Percentiles rank a stretch among this genome's conserved stretches.
Evolutionary conservation across 768 basidiomycete genomes (phyloP).

Genomic region (Kwoniella dejecticola): DNA sequence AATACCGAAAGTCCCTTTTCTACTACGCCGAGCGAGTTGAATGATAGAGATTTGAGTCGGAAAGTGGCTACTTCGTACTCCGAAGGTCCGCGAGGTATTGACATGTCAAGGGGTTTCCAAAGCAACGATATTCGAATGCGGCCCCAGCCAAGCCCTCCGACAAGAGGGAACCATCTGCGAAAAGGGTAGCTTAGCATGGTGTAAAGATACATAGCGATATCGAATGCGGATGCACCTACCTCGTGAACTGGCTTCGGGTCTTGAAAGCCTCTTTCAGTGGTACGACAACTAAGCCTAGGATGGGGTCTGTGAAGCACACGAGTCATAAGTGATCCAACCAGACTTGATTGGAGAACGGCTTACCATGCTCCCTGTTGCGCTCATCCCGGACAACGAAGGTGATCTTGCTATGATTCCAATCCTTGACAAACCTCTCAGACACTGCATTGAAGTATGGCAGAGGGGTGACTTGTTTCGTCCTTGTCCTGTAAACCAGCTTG

Average conservation of each 20-base stretch:
- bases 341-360: constrained; percentile 2
- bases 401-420: constrained; percentile 52
- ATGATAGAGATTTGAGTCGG: constrained; percentile 36
- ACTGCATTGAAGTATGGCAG: constrained; percentile 55
- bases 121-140: constrained; percentile 51
- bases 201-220: not conserved
- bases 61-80: constrained; percentile 53
- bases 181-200: not conserved
- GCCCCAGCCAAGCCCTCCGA: constrained; percentile 54
- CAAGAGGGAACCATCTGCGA: constrained; percentile 47
- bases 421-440: constrained; percentile 53
- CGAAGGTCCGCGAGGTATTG: constrained; percentile 44
- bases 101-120: constrained; percentile 54
- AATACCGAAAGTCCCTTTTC: constrained; percentile 35
- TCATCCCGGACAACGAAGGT: constrained; percentile 54
- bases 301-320: constrained; percentile 36
- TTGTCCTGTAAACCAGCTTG: constrained; percentile 50
- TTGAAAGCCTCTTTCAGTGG: constrained; percentile 43
- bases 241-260: constrained; percentile 44
- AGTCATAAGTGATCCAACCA: not conserved
- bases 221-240: constrained; percentile 15
- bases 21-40: constrained; percentile 27
- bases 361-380: constrained; percentile 54
- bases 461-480: constrained; percentile 54
- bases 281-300: constrained; percentile 49